Base-by-base conservation (phyloP, 169 alveolate species). In the Plasmodium adleri region DNA sequence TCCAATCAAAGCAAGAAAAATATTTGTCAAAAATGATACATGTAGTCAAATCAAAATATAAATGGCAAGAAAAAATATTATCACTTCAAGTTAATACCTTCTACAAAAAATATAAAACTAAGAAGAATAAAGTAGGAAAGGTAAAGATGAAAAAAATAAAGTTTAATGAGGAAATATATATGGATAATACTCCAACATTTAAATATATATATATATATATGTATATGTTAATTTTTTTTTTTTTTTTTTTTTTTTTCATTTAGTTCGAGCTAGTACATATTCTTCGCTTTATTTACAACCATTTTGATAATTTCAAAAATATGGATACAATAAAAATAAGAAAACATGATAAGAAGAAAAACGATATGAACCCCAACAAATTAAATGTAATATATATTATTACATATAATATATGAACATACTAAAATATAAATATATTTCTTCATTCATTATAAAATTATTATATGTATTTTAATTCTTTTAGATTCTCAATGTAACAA, bases 31-130 rank as follows among this genome's bases (percentile, higher is more conserved):
- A 67, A 45, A 47, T n/a, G 66, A 20, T 83, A 52, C 54, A 28
- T n/a, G 63, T 68, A n/a, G 58, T 83, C 43, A 72, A 63, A 54
- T 62, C 58, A 13, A 54, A 58, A 26, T 22, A 32, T 7, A 83
- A 83, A 60, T 83, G 91, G 91, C 91, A 83, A 72, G 50, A 12
- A 32, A 43, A 22, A 15, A 50, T 70, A 8, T n/a, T 83, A 45
- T 83, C 91, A 22, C 49, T 83, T 8, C 85, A 83, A 12, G 50
- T 68, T 72, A 62, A 83, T 24, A 56, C 80, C 17, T 56, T 72
- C 15, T 20, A 9, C 8, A 58, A 45, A 60, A 7, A 83, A 68
- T 28, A 5, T 28, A 28, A 28, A 28, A 28, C 43, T 28, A 28
- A 28, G 7, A 28, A 28, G 43, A 28, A 2, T 6, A 28, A 28